These are phyloP conservation scores for Colletotrichum godetiae DNA, from an alignment of 2,329 filamentous ascomycete species.

Conservation along the genomic window DNA sequence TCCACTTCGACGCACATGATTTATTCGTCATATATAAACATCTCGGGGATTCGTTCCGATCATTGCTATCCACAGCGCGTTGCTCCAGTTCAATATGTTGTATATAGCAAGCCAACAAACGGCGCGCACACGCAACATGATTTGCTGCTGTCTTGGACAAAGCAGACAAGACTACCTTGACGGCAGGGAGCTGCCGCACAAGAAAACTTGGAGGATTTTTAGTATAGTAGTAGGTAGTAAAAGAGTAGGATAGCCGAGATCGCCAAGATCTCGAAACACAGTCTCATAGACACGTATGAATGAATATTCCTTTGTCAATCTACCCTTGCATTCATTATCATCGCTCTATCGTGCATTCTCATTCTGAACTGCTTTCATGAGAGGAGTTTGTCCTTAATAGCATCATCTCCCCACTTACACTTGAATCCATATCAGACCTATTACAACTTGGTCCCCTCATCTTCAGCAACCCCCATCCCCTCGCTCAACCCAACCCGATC, in stretches of 20 bases:
- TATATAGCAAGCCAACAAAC: constrained; percentile 12
- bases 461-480: constrained; percentile 46
- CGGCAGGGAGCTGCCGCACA: neutral
- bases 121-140: neutral
- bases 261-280: neutral
- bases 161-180: constrained; percentile 11
- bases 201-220: constrained; percentile 17
- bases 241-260: neutral
- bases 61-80: neutral
- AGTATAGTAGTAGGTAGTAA: neutral
- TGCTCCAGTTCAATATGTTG: constrained; percentile 22
- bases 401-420: no score
- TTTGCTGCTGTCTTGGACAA: neutral
- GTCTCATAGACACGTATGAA: constrained; percentile 28
- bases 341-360: neutral
- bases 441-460: neutral
- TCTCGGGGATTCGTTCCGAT: neutral
- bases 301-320: constrained; percentile 30
- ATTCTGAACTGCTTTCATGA: neutral
- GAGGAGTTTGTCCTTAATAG: neutral
- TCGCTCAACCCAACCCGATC: constrained; percentile 60
- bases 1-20: constrained; percentile 35
- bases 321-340: neutral
- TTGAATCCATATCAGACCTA: neutral
- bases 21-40: constrained; percentile 27